Conservation (phyloP, 1,139 yeast species). For the Keqinozyma sinolaborantium region DNA sequence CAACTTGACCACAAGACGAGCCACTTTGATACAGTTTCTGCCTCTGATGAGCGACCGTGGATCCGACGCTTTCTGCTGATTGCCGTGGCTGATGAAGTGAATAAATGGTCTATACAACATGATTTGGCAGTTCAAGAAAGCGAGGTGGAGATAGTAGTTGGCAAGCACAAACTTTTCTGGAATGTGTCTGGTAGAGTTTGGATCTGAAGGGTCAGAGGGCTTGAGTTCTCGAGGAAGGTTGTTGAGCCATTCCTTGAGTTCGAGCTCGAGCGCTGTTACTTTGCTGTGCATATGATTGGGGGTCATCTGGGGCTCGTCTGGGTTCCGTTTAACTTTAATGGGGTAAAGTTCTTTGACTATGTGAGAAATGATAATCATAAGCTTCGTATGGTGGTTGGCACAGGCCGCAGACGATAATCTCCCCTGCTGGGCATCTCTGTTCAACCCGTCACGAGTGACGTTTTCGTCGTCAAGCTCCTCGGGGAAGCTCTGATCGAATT, state of each 20-base stretch:
- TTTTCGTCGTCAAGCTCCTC: constrained; percentile 84
- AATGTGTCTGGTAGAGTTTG: constrained; percentile 21
- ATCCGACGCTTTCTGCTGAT: constrained; percentile 35
- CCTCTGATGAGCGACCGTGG: constrained; percentile 62
- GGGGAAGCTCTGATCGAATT: constrained; percentile 87
- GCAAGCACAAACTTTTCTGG: constrained; percentile 69
- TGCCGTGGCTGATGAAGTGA: constrained; percentile 67
- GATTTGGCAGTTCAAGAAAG: constrained; percentile 81
- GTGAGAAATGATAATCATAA: constrained; percentile 49
- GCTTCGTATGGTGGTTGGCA: constrained; percentile 80
- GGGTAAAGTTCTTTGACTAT: constrained; percentile 44
- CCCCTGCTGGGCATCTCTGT: constrained; percentile 33
- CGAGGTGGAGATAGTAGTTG: constrained; percentile 69
- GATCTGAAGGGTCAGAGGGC: constrained; percentile 61
- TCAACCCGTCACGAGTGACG: constrained; percentile 61
- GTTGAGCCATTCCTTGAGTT: constrained; percentile 73
- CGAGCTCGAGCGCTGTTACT: constrained; percentile 70
- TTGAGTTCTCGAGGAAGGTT: constrained; percentile 67
- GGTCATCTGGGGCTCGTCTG: constrained; percentile 12
- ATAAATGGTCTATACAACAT: constrained; percentile 88
- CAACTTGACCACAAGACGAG: constrained; percentile 76
- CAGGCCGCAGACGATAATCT: constrained; percentile 71
- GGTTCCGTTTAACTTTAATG: constrained; percentile 22
- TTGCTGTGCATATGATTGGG: constrained; percentile 52
- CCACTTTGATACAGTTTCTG: constrained; percentile 79